These are phyloP conservation scores for Thielaviopsis cerberus DNA, from an alignment of 2,329 filamentous ascomycete species.

Conservation along the genomic window DNA sequence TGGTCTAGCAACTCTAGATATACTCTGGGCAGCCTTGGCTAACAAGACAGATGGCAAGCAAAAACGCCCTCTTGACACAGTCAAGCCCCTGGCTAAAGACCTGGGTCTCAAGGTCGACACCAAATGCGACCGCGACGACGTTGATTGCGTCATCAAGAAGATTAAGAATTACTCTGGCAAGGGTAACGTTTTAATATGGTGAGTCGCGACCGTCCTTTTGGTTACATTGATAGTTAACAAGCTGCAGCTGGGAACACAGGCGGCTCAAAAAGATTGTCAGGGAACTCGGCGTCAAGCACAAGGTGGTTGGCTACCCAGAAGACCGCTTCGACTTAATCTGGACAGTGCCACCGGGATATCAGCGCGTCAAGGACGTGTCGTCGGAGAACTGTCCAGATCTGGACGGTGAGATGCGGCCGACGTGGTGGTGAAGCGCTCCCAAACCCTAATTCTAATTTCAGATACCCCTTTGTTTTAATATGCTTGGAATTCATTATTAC, in stretches of 20 bases:
- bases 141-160: conserved; percentile 31
- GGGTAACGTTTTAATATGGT: conserved; percentile 41
- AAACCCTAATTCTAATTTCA: background rate
- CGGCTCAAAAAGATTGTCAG: conserved; percentile 32
- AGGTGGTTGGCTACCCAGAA: conserved; percentile 30
- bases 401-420: background rate
- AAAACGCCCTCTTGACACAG: conserved; percentile 36
- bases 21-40: background rate
- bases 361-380: conserved; percentile 23
- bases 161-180: conserved; percentile 28
- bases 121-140: conserved; percentile 36
- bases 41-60: conserved; percentile 27
- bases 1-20: no score
- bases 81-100: conserved; percentile 35
- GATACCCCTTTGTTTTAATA: background rate
- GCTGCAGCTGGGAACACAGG: conserved; percentile 38
- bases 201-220: conserved; percentile 7
- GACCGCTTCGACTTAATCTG: conserved; percentile 37
- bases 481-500: background rate
- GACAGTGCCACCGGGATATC: conserved; percentile 34
- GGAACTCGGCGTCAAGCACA: conserved; percentile 29
- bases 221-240: background rate
- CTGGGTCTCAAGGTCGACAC: conserved; percentile 36
- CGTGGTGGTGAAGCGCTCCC: background rate
- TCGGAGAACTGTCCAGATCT: conserved; percentile 8